Evolutionary conservation across 768 basidiomycete genomes (phyloP).

Genomic region (Podaxis sp.): DNA sequence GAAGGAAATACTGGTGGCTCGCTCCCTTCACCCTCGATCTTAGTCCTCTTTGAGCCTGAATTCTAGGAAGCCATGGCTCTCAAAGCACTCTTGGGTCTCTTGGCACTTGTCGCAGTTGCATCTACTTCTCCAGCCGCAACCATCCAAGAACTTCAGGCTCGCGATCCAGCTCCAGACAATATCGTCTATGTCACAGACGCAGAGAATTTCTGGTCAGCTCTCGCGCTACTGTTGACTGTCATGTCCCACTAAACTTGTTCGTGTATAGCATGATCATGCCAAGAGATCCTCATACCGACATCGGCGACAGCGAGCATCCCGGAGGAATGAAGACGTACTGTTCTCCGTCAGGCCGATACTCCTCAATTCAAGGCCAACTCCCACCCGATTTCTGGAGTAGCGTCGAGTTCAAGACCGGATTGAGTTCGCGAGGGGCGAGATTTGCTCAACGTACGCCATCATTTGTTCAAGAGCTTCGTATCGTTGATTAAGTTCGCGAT

Average conservation of each 20-base stretch:
- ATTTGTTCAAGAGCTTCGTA: background rate
- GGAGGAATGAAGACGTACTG: slow-evolving; percentile 58
- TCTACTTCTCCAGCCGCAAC: background rate
- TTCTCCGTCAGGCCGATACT: slow-evolving; percentile 38
- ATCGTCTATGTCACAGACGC: slow-evolving; percentile 46
- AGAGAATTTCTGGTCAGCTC: slow-evolving; percentile 43
- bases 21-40: background rate
- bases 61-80: background rate
- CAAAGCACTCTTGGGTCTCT: background rate
- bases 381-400: slow-evolving; percentile 49
- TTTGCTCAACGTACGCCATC: slow-evolving; percentile 42
- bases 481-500: background rate
- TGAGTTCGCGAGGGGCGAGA: slow-evolving; percentile 36
- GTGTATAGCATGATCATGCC: background rate
- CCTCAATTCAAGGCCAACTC: slow-evolving; percentile 42
- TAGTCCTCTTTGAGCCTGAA: too few relatives aligned
- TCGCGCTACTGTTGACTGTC: background rate
- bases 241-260: too few relatives aligned
- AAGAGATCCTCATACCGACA: slow-evolving; percentile 47
- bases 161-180: slow-evolving; percentile 31
- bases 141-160: background rate
- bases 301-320: slow-evolving; percentile 55
- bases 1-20: background rate
- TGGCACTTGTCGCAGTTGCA: background rate
- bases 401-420: slow-evolving; percentile 43